Conservation (phyloP, 1,139 yeast species). For the Blastobotrys raffinosifermentans region DNA sequence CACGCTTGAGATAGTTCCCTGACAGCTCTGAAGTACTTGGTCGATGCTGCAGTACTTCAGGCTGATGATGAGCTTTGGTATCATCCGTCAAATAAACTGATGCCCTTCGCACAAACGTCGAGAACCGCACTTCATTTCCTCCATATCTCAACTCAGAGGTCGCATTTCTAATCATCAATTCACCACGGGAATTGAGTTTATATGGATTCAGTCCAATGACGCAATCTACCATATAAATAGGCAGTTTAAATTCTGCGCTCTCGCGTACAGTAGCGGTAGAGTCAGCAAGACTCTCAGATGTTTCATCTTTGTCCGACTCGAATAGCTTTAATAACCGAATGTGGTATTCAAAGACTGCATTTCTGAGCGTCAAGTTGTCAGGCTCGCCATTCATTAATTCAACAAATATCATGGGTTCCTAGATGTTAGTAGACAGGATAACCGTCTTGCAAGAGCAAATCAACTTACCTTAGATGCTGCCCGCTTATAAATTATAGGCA, state of each 20-base stretch:
- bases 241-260: conserved; percentile 15
- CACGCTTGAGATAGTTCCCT: conserved; percentile 12
- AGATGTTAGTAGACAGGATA: too few relatives aligned
- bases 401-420: conserved; percentile 21
- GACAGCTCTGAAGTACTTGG: conserved; percentile 5
- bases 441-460: too few relatives aligned
- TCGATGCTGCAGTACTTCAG: neutral
- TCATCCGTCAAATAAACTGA: conserved; percentile 29
- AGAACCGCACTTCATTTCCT: conserved; percentile 26
- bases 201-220: conserved; percentile 26
- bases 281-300: conserved; percentile 5
- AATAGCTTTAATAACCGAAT: conserved; percentile 23
- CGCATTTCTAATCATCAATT: conserved; percentile 47
- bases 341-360: conserved; percentile 26
- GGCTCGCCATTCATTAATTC: conserved; percentile 17
- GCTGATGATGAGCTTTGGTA: conserved; percentile 11
- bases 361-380: conserved; percentile 18
- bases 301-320: conserved; percentile 13
- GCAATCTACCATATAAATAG: conserved; percentile 24
- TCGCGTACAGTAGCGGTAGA: conserved; percentile 14
- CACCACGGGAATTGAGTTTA: conserved; percentile 47
- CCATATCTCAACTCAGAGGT: conserved; percentile 43
- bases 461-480: too few relatives aligned
- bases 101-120: conserved; percentile 21
- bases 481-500: too few relatives aligned